Percentiles rank a stretch among this genome's conserved stretches.
Conservation (phyloP, 768 basidiomycete species). For the Psilocybe azurescens region DNA sequence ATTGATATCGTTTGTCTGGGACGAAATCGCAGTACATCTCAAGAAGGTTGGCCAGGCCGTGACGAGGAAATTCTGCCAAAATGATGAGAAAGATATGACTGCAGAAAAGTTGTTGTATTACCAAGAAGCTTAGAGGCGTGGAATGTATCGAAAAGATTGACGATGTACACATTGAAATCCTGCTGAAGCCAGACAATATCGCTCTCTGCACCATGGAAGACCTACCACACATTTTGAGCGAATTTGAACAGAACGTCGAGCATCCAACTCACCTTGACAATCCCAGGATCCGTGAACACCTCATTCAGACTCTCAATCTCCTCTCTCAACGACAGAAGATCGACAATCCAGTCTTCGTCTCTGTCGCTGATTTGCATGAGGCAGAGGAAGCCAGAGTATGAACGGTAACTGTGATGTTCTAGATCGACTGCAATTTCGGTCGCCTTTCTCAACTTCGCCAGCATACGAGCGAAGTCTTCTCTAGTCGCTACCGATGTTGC, state of each 20-base stretch:
- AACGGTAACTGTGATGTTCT: slow-evolving; percentile 90
- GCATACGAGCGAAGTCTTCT: slow-evolving; percentile 61
- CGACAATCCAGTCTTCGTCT: slow-evolving; percentile 86
- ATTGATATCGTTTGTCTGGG: slow-evolving; percentile 94
- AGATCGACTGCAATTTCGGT: slow-evolving; percentile 91
- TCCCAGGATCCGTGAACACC: slow-evolving; percentile 81
- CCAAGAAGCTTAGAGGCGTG: slow-evolving; percentile 90
- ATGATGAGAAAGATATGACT: slow-evolving; percentile 2
- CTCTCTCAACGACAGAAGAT: slow-evolving; percentile 76
- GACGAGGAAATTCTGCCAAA: slow-evolving; percentile 74
- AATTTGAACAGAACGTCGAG: not conserved
- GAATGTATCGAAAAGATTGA: slow-evolving; percentile 97
- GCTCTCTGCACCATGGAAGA: slow-evolving; percentile 93
- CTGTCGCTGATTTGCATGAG: slow-evolving; percentile 92
- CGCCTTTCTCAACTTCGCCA: slow-evolving; percentile 66
- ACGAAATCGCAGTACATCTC: slow-evolving; percentile 89
- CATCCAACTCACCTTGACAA: slow-evolving; percentile 72
- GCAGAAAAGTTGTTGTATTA: slow-evolving; percentile 28
- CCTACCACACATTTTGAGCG: slow-evolving; percentile 44
- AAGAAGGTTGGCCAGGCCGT: slow-evolving; percentile 84
- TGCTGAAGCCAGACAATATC: slow-evolving; percentile 98
- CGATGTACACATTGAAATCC: slow-evolving; percentile 92
- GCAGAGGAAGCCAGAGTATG: slow-evolving; percentile 87
- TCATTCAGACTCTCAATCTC: slow-evolving; percentile 80
- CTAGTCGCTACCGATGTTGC: slow-evolving; percentile 74